A percentile compares a stretch with the other conserved stretches of the same genome.
Conservation (phyloP, 2,329 filamentous ascomycete species). For the Calonectria multiphialidica region DNA sequence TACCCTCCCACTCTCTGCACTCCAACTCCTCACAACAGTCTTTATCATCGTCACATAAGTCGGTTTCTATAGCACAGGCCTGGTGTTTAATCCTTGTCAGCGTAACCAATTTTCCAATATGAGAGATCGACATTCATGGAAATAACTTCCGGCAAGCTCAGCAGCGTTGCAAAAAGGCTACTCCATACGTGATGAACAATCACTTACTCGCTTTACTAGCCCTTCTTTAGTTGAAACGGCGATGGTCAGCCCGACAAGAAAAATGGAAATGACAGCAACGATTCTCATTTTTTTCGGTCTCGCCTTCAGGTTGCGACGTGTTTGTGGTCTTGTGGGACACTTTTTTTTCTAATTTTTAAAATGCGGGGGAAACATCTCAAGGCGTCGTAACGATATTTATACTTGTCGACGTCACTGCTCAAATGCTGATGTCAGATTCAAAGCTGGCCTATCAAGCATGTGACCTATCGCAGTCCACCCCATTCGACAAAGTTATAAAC, state of each 20-base stretch:
- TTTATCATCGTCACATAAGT: not conserved
- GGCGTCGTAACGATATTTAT: not conserved
- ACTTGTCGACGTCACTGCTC: not conserved
- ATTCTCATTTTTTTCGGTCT: not conserved
- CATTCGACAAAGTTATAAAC: not conserved
- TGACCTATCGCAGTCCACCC: not conserved
- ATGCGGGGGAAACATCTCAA: not conserved
- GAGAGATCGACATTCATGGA: not conserved
- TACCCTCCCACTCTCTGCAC: not conserved
- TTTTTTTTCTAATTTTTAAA: not conserved
- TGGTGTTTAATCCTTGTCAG: not conserved
- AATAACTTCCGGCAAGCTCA: not conserved
- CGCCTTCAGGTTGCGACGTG: not conserved
- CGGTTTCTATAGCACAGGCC: not conserved
- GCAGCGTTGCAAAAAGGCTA: not conserved
- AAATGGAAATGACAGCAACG: not conserved
- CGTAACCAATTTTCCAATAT: no score
- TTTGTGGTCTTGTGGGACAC: not conserved
- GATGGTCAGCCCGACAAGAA: not conserved
- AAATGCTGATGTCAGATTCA: not conserved
- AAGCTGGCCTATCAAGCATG: not conserved
- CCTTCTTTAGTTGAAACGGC: not conserved
- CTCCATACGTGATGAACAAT: not conserved
- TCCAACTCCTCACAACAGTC: not conserved
- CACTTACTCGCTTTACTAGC: not conserved